Evolutionary conservation across 2,329 filamentous ascomycete genomes (phyloP), one percentile per base, ranked within the genome.

Genomic region (Epichloe brachyelytri): DNA sequence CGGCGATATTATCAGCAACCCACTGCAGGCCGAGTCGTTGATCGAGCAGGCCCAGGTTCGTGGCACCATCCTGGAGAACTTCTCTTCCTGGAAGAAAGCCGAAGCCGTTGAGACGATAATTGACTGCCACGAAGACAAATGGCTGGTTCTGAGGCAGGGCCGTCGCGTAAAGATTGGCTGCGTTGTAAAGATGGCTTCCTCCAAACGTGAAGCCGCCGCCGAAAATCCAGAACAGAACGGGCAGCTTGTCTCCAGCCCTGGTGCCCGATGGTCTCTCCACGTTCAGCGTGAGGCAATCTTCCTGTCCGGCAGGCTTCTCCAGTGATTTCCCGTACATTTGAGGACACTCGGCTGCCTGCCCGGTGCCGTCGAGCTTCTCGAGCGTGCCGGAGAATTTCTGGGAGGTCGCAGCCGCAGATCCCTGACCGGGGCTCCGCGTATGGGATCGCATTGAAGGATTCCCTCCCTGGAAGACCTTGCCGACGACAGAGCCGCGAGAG

Each of bases 261-360:
- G 76, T 79, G 5, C 79, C 79, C 0, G 70, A 65, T 0, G 83
- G 82, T 10, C 82, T 72, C 41, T 79, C 71, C 3, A 86, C 73
- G 49, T 73, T 76, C 52, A 86, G 63, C 2, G 73, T 80, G 45
- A 86, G 64, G 57, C 82, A 86, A 61, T 86, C 82, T 60, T 86
- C 83, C 45, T 77, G 69, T 50, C 75, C 74, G 0, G 7, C 7
- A 3, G 26, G 26, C 26, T 30, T 30, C 26, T 30, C 26, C 26
- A 30, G 26, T 30, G 26, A 3, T 30, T 30, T 30, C 7, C 26
- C 26, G 3, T 30, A 38, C 36, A 38, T 38, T n/a, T 38, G 36
- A 2, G 36, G 36, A 7, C 36, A 38, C 5, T n/a, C 15, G 3
- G 36, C 36, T 2, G 36, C 14, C 12, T 5, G 12, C 5, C 36